These are phyloP conservation scores for Trichoderma orchidacearum DNA, from an alignment of 495 filamentous ascomycete genomes.

Conservation along the genomic window DNA sequence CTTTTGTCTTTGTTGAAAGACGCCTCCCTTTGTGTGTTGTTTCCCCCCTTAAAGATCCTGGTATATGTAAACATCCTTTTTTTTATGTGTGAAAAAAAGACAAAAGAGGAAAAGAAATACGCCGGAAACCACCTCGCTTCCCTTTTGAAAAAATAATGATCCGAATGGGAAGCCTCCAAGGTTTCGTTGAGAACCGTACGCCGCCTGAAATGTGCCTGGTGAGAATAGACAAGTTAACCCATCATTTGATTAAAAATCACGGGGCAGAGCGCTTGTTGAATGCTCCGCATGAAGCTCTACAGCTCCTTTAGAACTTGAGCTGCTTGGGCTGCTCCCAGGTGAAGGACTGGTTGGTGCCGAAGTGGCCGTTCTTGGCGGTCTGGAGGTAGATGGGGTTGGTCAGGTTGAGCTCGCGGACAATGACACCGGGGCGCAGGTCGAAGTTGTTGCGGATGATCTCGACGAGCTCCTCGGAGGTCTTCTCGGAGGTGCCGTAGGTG, in stretches of 20 bases:
- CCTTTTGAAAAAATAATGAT: no score
- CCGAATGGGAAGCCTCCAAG: conserved; percentile 15
- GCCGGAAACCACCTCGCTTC: conserved; percentile 8
- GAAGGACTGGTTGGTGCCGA: conserved; percentile 91
- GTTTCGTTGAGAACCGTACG: conserved; percentile 29
- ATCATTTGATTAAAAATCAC: conserved; percentile 7
- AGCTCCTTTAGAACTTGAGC: conserved; percentile 60
- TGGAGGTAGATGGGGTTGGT: conserved; percentile 93
- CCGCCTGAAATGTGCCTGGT: background rate
- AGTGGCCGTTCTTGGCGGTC: conserved; percentile 99
- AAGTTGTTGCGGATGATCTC: conserved; percentile 92
- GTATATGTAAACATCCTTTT: background rate
- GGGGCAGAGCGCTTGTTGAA: conserved; percentile 18
- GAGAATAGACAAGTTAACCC: conserved; percentile 2
- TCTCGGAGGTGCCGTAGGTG: conserved; percentile 66
- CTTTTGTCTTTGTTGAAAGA: conserved; percentile 30
- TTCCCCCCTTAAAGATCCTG: background rate
- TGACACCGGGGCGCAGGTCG: conserved; percentile 92
- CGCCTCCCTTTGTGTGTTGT: conserved; percentile 9
- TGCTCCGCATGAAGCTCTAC: conserved; percentile 15
- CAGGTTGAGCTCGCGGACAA: conserved; percentile 93
- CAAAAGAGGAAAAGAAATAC: conserved; percentile 10
- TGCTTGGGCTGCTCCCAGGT: conserved; percentile 96
- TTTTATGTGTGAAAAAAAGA: conserved; percentile 1
- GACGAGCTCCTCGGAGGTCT: conserved; percentile 68